phyloP scores from a whole-genome alignment of 768 basidiomycete species.

The Leccinum incarnatum region DNA sequence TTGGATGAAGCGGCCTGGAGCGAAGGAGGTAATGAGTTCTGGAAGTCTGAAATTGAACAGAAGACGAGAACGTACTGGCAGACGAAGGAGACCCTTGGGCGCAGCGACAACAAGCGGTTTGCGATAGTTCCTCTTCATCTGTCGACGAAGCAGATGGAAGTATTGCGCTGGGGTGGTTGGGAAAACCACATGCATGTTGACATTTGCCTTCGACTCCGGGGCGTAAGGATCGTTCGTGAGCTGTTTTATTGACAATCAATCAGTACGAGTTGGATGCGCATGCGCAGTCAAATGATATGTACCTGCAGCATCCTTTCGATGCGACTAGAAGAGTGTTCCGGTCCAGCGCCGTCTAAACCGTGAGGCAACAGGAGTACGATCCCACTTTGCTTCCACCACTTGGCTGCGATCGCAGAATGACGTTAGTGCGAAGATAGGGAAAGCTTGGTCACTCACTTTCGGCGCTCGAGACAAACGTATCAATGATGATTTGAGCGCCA shows the following conservation, averaged over 20 bases:
- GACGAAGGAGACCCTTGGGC: constrained; percentile 79
- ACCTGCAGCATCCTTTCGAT: constrained; percentile 92
- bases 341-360: constrained; percentile 89
- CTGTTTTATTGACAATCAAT: constrained; percentile 33
- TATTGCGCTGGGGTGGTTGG: constrained; percentile 91
- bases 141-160: constrained; percentile 89
- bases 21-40: background rate
- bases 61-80: constrained; percentile 51
- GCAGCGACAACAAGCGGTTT: constrained; percentile 84
- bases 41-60: background rate
- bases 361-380: constrained; percentile 85
- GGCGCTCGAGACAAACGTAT: constrained; percentile 81
- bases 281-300: background rate
- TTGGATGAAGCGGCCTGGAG: constrained; percentile 69
- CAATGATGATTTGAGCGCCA: constrained; percentile 83
- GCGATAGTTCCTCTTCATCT: constrained; percentile 80
- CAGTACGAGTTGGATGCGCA: background rate
- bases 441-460: constrained; percentile 55
- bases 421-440: background rate
- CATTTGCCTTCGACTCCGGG: constrained; percentile 35
- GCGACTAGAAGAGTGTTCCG: constrained; percentile 88
- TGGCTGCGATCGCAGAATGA: constrained; percentile 47
- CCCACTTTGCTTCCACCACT: constrained; percentile 92
- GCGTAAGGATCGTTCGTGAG: constrained; percentile 71
- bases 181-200: constrained; percentile 84